A percentile compares a stretch with the other conserved stretches of the same genome.
These are phyloP conservation scores for Penicillium cinerascens DNA, from an alignment of 495 filamentous ascomycete species.

Conservation along the genomic window DNA sequence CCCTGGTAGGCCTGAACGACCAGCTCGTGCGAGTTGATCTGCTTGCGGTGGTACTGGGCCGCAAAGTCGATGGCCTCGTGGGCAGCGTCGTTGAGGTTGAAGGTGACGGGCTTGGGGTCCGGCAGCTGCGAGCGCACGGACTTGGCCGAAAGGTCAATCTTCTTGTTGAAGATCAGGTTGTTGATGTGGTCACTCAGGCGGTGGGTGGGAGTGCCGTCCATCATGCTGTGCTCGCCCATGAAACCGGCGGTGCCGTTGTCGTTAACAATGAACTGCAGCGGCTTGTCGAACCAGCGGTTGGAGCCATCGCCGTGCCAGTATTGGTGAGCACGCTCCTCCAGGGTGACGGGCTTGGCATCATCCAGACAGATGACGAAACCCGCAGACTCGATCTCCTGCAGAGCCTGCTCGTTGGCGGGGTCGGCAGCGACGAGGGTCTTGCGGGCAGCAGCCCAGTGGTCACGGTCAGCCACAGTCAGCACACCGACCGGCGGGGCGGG, in stretches of 20 bases:
- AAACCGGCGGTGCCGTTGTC: slow-evolving; percentile 98
- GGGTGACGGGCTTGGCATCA: slow-evolving; percentile 85
- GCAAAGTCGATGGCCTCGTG: slow-evolving; percentile 74
- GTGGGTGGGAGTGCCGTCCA: slow-evolving; percentile 98
- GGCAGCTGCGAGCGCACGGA: slow-evolving; percentile 76
- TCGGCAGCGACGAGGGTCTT: slow-evolving; percentile 69
- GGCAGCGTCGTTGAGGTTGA: slow-evolving; percentile 69
- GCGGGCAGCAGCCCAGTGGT: slow-evolving; percentile 86
- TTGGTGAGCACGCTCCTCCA: slow-evolving; percentile 90
- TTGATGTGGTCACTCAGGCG: slow-evolving; percentile 92
- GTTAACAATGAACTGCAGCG: slow-evolving; percentile 95
- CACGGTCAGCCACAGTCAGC: slow-evolving; percentile 87
- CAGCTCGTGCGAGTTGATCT: slow-evolving; percentile 86
- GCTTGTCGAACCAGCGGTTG: slow-evolving; percentile 99
- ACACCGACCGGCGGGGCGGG: slow-evolving; percentile 72
- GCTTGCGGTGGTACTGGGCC: slow-evolving; percentile 65
- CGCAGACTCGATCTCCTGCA: slow-evolving; percentile 82
- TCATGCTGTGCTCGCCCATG: slow-evolving; percentile 99
- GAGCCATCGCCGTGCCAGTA: slow-evolving; percentile 98
- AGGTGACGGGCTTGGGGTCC: slow-evolving; percentile 72
- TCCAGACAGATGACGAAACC: slow-evolving; percentile 94
- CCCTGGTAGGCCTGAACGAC: slow-evolving; percentile 92
- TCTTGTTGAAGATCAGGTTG: slow-evolving; percentile 83
- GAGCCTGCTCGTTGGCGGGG: slow-evolving; percentile 67
- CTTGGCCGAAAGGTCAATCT: slow-evolving; percentile 78